These are phyloP conservation scores for Fraxinus pennsylvanica DNA, from an alignment of 257 asterid species.

Conservation along the genomic window DNA sequence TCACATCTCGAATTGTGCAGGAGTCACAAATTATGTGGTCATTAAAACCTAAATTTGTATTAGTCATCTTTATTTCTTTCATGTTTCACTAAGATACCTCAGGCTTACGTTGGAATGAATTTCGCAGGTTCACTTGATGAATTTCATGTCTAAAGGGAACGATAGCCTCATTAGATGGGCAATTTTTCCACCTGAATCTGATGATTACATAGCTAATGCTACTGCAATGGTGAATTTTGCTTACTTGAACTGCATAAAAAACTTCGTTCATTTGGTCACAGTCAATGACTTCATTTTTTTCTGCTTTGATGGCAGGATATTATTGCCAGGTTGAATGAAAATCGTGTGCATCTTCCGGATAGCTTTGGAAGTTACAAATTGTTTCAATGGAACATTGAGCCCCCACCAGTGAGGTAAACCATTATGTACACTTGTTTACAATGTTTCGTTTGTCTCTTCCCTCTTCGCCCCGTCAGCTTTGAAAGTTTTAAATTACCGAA, in stretches of 20 bases:
- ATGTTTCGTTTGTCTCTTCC: not conserved
- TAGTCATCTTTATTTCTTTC: conserved; percentile 25
- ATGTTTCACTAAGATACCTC: conserved; percentile 11
- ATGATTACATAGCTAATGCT: conserved; percentile 55
- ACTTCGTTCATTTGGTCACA: conserved; percentile 5
- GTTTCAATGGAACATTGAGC: conserved; percentile 61
- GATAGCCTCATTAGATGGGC: conserved; percentile 73
- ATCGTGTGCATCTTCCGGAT: conserved; percentile 60
- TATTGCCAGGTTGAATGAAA: conserved; percentile 55
- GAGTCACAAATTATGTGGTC: not conserved
- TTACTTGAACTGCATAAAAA: conserved; percentile 11
- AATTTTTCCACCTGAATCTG: conserved; percentile 65
- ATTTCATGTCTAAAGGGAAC: conserved; percentile 58
- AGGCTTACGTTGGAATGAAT: conserved; percentile 27
- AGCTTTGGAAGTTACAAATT: conserved; percentile 74
- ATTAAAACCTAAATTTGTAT: conserved; percentile 1
- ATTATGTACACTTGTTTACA: not conserved
- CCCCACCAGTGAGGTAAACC: conserved; percentile 58
- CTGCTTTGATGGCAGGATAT: conserved; percentile 52
- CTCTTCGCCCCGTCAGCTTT: not conserved
- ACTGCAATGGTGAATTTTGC: conserved; percentile 62
- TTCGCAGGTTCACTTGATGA: conserved; percentile 70
- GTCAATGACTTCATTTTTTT: conserved; percentile 10
- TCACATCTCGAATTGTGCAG: not conserved
- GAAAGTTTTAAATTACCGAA: too few species aligned